Conservation (phyloP, 371 early-diverging fungal genomes). For the Conidiobolus incongruus region DNA sequence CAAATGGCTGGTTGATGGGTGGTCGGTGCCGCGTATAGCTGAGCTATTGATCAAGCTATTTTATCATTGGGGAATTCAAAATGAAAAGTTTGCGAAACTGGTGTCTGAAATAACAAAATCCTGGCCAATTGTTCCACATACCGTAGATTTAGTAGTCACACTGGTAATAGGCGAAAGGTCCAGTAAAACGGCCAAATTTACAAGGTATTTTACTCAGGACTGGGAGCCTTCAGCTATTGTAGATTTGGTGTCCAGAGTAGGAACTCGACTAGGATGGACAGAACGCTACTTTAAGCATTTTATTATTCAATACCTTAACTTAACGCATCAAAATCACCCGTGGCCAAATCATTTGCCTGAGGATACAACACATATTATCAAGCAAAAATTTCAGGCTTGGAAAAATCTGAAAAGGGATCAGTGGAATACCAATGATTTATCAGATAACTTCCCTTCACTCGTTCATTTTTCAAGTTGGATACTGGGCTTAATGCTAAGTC, state of each 20-base stretch:
- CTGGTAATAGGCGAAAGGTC: slow-evolving; percentile 4
- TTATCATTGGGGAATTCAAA: slow-evolving; percentile 5
- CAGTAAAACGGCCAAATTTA: slow-evolving; percentile 2
- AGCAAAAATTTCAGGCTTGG: no score
- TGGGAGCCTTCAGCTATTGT: not conserved
- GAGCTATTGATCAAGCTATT: slow-evolving; percentile 5
- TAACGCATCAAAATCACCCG: no score
- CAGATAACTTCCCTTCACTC: no score
- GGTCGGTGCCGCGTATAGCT: slow-evolving; percentile 2
- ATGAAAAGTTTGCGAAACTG: slow-evolving; percentile 4
- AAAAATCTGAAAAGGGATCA: no score
- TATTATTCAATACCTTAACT: not conserved
- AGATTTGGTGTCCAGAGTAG: not conserved
- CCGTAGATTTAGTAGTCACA: slow-evolving; percentile 2
- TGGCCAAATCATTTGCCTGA: no score
- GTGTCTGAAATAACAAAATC: not conserved
- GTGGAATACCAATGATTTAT: no score
- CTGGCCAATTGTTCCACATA: not conserved
- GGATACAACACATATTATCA: no score
- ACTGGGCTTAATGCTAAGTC: no score
- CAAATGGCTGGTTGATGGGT: slow-evolving; percentile 5
- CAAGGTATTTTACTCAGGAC: not conserved
- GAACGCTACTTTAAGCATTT: slow-evolving; percentile 4
- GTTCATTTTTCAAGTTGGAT: no score
- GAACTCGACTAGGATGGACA: not conserved